These are phyloP conservation scores for Sclerotinia trifoliorum DNA, from an alignment of 2,329 filamentous ascomycete species.

Conservation along the genomic window DNA sequence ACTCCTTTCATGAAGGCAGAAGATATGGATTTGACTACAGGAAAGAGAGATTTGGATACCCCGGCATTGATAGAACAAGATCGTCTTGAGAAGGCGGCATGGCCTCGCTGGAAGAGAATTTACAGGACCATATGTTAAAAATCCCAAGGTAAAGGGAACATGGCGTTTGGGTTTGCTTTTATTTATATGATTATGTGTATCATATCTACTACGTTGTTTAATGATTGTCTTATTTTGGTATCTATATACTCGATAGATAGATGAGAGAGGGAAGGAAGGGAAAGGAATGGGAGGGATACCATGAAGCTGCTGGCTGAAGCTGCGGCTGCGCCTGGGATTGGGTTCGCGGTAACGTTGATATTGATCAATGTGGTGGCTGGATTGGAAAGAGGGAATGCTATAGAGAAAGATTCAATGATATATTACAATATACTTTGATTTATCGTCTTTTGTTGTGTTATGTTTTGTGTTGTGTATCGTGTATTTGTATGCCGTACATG, in stretches of 20 bases:
- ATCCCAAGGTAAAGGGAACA: background rate
- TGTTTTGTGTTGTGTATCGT: too few species aligned
- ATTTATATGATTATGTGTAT: slow-evolving; percentile 4
- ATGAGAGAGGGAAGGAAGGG: background rate
- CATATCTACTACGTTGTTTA: slow-evolving; percentile 1
- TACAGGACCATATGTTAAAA: slow-evolving; percentile 20
- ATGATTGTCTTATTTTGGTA: slow-evolving; percentile 5
- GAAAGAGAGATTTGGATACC: slow-evolving; percentile 32
- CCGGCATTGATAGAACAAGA: slow-evolving; percentile 33
- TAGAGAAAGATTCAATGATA: too few species aligned
- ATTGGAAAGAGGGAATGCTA: too few species aligned
- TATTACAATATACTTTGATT: too few species aligned
- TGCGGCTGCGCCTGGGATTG: too few species aligned
- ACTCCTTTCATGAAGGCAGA: slow-evolving; percentile 39
- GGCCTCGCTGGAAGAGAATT: slow-evolving; percentile 36
- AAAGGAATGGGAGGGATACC: background rate
- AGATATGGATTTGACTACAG: slow-evolving; percentile 34
- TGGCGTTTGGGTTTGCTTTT: background rate
- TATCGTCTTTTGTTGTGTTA: too few species aligned
- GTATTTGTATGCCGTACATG: too few species aligned
- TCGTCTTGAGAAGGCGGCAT: slow-evolving; percentile 25
- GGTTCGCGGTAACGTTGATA: too few species aligned
- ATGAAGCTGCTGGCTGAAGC: too few species aligned
- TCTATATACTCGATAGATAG: slow-evolving; percentile 3
- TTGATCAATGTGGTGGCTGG: too few species aligned